Percentiles rank a stretch among this genome's conserved stretches.
These are phyloP conservation scores for Penicillium manginii DNA, from an alignment of 495 filamentous ascomycete species.

Conservation along the genomic window DNA sequence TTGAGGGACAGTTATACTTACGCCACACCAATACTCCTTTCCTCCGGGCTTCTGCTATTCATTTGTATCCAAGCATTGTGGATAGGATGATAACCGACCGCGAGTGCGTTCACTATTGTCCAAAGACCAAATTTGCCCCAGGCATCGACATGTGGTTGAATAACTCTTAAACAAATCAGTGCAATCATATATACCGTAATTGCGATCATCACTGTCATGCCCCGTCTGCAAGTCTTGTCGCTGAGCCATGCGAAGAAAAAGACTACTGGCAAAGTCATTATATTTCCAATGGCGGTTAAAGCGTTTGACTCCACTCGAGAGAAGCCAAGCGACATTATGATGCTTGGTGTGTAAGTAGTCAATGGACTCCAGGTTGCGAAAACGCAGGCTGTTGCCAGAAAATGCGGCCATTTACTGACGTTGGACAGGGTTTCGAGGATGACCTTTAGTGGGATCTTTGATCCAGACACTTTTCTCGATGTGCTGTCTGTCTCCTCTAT, in stretches of 20 bases:
- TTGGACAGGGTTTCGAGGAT: conserved; percentile 27
- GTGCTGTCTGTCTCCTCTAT: neutral
- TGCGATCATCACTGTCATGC: conserved; percentile 29
- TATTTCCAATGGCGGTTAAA: conserved; percentile 37
- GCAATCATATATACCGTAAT: conserved; percentile 27
- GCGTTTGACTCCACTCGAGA: conserved; percentile 34
- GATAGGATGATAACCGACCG: conserved; percentile 40
- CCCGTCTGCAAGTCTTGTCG: conserved; percentile 25
- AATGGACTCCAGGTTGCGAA: conserved; percentile 43
- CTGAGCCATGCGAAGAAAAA: conserved; percentile 37
- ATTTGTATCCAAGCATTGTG: conserved; percentile 43
- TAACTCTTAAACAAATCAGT: conserved; percentile 19
- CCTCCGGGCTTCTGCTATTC: conserved; percentile 27
- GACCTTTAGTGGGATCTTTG: conserved; percentile 10
- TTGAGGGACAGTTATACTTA: conserved; percentile 18
- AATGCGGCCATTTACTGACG: conserved; percentile 38
- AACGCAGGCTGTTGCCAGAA: conserved; percentile 38
- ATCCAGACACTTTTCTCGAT: neutral
- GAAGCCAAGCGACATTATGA: conserved; percentile 42
- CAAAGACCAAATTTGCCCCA: conserved; percentile 36
- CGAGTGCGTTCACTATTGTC: conserved; percentile 35
- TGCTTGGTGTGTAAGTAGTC: conserved; percentile 42
- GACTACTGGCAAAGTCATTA: conserved; percentile 35
- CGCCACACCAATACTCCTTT: conserved; percentile 38
- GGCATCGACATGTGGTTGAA: conserved; percentile 18